Conservation (phyloP, 139 green algal species). For the Coelastrella sp. region DNA sequence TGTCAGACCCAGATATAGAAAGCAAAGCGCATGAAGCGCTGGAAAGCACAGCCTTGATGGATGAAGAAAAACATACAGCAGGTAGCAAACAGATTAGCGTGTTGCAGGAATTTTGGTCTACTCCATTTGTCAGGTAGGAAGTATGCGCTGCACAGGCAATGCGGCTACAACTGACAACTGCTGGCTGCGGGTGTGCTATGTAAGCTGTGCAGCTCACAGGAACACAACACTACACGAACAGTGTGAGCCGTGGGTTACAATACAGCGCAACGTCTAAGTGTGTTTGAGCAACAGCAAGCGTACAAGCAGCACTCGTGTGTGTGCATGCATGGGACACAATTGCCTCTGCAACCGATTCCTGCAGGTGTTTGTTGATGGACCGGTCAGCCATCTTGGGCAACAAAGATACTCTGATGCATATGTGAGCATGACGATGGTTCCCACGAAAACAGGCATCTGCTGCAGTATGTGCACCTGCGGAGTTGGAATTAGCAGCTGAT, state of each 20-base stretch:
- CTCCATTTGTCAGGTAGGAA: background rate
- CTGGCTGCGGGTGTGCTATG: too few species aligned
- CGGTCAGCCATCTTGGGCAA: slow-evolving; percentile 13
- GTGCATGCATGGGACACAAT: background rate
- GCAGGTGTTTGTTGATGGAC: slow-evolving; percentile 42
- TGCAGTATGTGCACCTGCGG: too few species aligned
- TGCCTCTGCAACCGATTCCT: background rate
- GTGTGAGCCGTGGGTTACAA: too few species aligned
- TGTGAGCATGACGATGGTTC: slow-evolving; percentile 12
- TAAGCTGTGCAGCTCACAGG: too few species aligned
- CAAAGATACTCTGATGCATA: slow-evolving; percentile 23
- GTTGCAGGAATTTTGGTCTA: slow-evolving; percentile 14
- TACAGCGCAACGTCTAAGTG: too few species aligned
- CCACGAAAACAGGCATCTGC: too few species aligned
- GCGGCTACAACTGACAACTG: too few species aligned
- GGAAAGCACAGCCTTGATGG: background rate
- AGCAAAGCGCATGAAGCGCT: slow-evolving; percentile 17
- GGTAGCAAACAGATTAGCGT: background rate
- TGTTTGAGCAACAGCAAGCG: too few species aligned
- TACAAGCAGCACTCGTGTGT: background rate
- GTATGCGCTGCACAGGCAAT: background rate
- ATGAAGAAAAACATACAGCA: background rate
- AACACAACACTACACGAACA: too few species aligned
- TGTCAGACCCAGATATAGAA: slow-evolving; percentile 43
- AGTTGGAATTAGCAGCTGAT: too few species aligned